These are phyloP conservation scores for Sporisorium iseilematis-ciliati DNA, from an alignment of 1,284 basidiomycete genomes.

Conservation along the genomic window DNA sequence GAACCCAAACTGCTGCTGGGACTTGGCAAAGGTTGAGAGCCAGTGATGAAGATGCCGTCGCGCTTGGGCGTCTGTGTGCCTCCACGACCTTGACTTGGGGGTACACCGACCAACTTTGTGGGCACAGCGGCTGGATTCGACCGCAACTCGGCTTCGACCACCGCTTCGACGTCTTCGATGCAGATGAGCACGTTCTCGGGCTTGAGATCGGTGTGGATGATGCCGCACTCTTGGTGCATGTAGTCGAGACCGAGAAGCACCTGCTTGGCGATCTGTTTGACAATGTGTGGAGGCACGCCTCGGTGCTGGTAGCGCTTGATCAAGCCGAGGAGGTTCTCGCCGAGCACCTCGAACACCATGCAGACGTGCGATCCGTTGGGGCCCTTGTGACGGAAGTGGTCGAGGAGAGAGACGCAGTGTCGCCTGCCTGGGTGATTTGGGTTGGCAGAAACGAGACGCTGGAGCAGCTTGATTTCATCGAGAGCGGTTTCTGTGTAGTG, in stretches of 20 bases:
- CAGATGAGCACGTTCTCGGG: conserved; percentile 97
- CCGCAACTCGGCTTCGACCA: conserved; percentile 87
- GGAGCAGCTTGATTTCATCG: conserved; percentile 97
- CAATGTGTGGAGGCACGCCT: conserved; percentile 92
- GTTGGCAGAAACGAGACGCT: conserved; percentile 89
- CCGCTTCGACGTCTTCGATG: conserved; percentile 95
- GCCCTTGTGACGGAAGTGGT: conserved; percentile 95
- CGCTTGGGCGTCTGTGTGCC: conserved; percentile 95
- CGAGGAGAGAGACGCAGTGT: conserved; percentile 90
- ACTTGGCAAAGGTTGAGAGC: conserved; percentile 89
- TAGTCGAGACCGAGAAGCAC: conserved; percentile 95
- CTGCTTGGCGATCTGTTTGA: conserved; percentile 97
- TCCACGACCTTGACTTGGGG: conserved; percentile 92
- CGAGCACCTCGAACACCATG: conserved; percentile 99
- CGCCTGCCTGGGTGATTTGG: conserved; percentile 71
- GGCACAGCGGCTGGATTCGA: conserved; percentile 75
- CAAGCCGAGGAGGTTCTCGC: conserved; percentile 95
- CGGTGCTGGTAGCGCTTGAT: conserved; percentile 97
- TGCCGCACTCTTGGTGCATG: conserved; percentile 95
- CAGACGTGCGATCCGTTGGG: conserved; percentile 98
- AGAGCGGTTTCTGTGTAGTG: conserved; percentile 97
- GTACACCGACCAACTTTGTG: conserved; percentile 89
- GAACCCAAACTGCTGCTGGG: conserved; percentile 80
- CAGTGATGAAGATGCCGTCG: conserved; percentile 89
- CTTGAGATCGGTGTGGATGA: conserved; percentile 87